Percentiles rank a stretch among this genome's conserved stretches.
phyloP scores from a whole-genome alignment of 768 basidiomycete genomes.

The Trametes cinnabarina region DNA sequence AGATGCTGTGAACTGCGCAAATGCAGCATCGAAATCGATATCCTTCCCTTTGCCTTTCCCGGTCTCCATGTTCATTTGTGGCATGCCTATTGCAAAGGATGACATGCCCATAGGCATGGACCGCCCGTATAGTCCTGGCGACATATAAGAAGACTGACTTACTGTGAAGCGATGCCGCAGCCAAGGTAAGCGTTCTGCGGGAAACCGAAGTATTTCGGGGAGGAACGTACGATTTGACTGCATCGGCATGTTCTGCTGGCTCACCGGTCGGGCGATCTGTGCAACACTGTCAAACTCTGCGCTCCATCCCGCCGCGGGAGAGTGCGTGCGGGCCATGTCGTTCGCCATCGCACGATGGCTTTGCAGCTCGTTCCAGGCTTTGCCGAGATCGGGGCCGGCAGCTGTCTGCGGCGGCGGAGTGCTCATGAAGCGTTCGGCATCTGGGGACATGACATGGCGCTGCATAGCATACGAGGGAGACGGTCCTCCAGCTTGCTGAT shows the following conservation, averaged over 20 bases:
- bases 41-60: constrained; percentile 82
- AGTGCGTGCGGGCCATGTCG: constrained; percentile 34
- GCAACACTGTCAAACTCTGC: constrained; percentile 46
- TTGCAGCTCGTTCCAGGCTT: constrained; percentile 20
- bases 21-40: constrained; percentile 83
- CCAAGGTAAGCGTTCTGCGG: background rate
- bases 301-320: constrained; percentile 41
- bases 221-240: constrained; percentile 42
- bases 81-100: constrained; percentile 16
- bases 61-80: constrained; percentile 35
- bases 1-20: constrained; percentile 63
- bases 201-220: background rate
- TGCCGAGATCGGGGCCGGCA: constrained; percentile 37
- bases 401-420: constrained; percentile 23
- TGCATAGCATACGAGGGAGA: constrained; percentile 37
- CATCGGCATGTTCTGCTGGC: constrained; percentile 33
- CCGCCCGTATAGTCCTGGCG: constrained; percentile 30
- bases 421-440: constrained; percentile 28
- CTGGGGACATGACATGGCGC: constrained; percentile 32
- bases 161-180: background rate
- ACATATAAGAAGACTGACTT: constrained; percentile 23
- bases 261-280: constrained; percentile 25
- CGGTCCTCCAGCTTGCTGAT: constrained; percentile 31
- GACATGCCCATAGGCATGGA: constrained; percentile 33
- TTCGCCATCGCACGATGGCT: background rate